Evolutionary conservation across 495 filamentous ascomycete species (phyloP).

Genomic region (Daldinia decipiens): DNA sequence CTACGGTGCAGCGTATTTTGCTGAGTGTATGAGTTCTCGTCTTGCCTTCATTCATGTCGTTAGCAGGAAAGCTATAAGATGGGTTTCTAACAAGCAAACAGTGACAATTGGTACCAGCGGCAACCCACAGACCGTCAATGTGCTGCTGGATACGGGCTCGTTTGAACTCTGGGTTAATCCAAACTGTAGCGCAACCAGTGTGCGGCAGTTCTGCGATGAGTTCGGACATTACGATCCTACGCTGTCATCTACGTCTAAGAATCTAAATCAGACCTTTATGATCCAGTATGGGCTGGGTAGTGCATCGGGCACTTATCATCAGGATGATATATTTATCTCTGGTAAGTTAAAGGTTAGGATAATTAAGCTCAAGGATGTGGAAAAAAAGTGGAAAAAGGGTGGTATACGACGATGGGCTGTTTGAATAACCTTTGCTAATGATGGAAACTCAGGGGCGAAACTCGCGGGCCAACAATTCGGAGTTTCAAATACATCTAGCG

Average conservation of each 20-base stretch:
- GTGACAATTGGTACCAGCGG: slow-evolving; percentile 43
- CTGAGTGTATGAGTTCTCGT: slow-evolving; percentile 37
- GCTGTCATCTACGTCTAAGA: slow-evolving; percentile 48
- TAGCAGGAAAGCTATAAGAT: neutral
- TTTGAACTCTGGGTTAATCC: slow-evolving; percentile 61
- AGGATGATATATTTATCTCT: slow-evolving; percentile 52
- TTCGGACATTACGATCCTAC: slow-evolving; percentile 50
- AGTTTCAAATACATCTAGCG: slow-evolving; percentile 49
- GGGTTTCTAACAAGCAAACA: slow-evolving; percentile 21
- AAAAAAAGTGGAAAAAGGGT: neutral
- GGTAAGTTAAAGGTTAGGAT: slow-evolving; percentile 27
- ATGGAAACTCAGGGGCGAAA: slow-evolving; percentile 42
- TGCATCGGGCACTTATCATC: slow-evolving; percentile 46
- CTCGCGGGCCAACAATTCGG: slow-evolving; percentile 56
- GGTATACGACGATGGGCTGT: neutral
- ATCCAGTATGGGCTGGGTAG: slow-evolving; percentile 52
- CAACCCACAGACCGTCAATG: slow-evolving; percentile 48
- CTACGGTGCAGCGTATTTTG: slow-evolving; percentile 47
- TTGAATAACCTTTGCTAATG: neutral
- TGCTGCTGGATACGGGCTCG: slow-evolving; percentile 59
- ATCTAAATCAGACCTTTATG: slow-evolving; percentile 31
- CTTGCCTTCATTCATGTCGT: neutral
- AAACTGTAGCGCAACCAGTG: slow-evolving; percentile 45
- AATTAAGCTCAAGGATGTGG: neutral
- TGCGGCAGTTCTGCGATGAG: slow-evolving; percentile 38